Evolutionary conservation across 2,329 filamentous ascomycete species (phyloP).

Genomic region (Colletotrichum ledebouriae): DNA sequence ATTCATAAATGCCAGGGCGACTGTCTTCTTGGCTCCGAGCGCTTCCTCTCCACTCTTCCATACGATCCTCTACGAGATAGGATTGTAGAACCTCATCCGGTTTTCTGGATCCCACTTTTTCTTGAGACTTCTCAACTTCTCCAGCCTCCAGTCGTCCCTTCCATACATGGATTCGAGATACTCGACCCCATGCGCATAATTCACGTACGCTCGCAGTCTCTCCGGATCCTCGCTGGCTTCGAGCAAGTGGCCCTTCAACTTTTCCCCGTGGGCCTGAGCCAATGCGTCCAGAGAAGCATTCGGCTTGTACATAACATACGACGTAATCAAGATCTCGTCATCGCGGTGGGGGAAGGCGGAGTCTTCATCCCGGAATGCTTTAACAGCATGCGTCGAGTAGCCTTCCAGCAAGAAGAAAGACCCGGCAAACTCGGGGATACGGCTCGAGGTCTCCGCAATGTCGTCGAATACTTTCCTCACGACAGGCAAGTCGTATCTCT

Average conservation of each 20-base stretch:
- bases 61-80: slow-evolving; percentile 33
- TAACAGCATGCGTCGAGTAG: slow-evolving; percentile 50
- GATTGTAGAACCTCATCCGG: slow-evolving; percentile 46
- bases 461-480: slow-evolving; percentile 48
- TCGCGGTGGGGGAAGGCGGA: slow-evolving; percentile 56
- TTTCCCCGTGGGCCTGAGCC: slow-evolving; percentile 50
- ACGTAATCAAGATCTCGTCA: slow-evolving; percentile 50
- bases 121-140: slow-evolving; percentile 47
- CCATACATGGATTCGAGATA: slow-evolving; percentile 46
- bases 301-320: slow-evolving; percentile 47
- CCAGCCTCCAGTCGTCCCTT: slow-evolving; percentile 40
- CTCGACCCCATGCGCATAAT: slow-evolving; percentile 50
- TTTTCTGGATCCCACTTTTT: slow-evolving; percentile 47
- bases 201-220: slow-evolving; percentile 46
- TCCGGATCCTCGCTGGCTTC: slow-evolving; percentile 45
- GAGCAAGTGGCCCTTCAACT: slow-evolving; percentile 44
- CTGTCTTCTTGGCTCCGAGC: too few species aligned
- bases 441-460: slow-evolving; percentile 53
- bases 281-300: slow-evolving; percentile 46
- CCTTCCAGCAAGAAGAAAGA: slow-evolving; percentile 41
- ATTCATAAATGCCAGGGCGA: too few species aligned
- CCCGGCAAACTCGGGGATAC: slow-evolving; percentile 47
- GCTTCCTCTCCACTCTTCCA: too few species aligned
- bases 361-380: slow-evolving; percentile 48
- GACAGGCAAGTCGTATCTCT: slow-evolving; percentile 49